phyloP scores from a whole-genome alignment of 768 basidiomycete genomes.

The Suillus cothurnatus region DNA sequence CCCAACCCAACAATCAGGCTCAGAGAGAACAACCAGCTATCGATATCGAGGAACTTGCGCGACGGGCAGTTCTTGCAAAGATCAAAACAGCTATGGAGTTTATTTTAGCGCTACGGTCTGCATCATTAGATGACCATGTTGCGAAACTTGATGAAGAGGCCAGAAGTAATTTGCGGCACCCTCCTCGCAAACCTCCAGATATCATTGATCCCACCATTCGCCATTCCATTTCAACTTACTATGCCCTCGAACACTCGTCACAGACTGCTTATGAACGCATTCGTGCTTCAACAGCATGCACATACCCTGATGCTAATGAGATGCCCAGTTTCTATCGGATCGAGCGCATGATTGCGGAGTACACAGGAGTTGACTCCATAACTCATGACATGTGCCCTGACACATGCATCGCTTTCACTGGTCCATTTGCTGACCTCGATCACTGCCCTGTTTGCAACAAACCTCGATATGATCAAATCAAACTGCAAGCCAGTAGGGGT shows the following conservation, averaged over 20 bases:
- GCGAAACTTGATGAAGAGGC: neutral
- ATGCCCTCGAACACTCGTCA: neutral
- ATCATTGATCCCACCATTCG: neutral
- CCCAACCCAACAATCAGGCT: too few species aligned
- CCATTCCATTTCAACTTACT: neutral
- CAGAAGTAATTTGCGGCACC: neutral
- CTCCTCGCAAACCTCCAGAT: neutral
- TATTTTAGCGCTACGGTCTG: neutral
- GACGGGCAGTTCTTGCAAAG: neutral
- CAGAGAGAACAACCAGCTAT: conserved; percentile 1
- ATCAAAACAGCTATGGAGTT: neutral
- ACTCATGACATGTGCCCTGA: too few species aligned
- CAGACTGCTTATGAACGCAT: neutral
- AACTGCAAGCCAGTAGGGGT: too few species aligned
- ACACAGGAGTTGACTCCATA: too few species aligned
- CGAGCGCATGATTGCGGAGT: too few species aligned
- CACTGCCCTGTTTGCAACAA: too few species aligned
- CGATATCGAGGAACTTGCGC: neutral
- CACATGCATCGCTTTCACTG: too few species aligned
- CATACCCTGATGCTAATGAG: neutral
- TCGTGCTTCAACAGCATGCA: neutral
- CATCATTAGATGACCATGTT: neutral
- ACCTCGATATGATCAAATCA: too few species aligned
- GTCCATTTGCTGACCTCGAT: too few species aligned
- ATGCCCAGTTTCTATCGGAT: too few species aligned